These are phyloP conservation scores for Hyaloscypha hepaticicola DNA, from an alignment of 495 filamentous ascomycete genomes.

Conservation along the genomic window DNA sequence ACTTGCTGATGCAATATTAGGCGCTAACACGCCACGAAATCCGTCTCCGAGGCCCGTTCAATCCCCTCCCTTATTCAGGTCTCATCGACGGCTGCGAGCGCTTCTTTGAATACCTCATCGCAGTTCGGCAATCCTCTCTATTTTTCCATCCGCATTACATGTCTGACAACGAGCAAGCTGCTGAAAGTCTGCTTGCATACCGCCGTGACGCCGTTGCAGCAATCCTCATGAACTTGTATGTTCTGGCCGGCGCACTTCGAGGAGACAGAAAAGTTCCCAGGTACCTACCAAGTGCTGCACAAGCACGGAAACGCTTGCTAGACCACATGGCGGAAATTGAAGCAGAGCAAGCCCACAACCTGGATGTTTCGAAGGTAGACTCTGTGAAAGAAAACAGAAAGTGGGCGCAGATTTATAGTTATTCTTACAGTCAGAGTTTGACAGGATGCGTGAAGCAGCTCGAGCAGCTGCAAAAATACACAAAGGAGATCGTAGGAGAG, in stretches of 20 bases:
- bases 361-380: slow-evolving; percentile 29
- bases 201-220: slow-evolving; percentile 56
- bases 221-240: slow-evolving; percentile 57
- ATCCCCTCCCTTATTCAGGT: slow-evolving; percentile 54
- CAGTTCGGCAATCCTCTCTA: slow-evolving; percentile 55
- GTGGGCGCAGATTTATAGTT: slow-evolving; percentile 51
- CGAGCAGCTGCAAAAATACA: slow-evolving; percentile 50
- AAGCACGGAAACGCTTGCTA: slow-evolving; percentile 49
- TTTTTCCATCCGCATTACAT: slow-evolving; percentile 53
- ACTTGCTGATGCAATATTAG: slow-evolving; percentile 22
- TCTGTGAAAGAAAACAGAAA: slow-evolving; percentile 31
- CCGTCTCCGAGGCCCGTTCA: slow-evolving; percentile 55
- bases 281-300: slow-evolving; percentile 54
- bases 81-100: slow-evolving; percentile 53
- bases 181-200: slow-evolving; percentile 43
- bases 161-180: slow-evolving; percentile 43
- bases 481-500: slow-evolving; percentile 54
- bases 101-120: slow-evolving; percentile 58
- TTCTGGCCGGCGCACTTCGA: slow-evolving; percentile 53
- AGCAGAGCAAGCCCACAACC: slow-evolving; percentile 38
- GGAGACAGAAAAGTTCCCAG: slow-evolving; percentile 48
- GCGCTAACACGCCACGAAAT: slow-evolving; percentile 57
- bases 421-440: slow-evolving; percentile 51
- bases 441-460: slow-evolving; percentile 57
- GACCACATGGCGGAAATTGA: slow-evolving; percentile 48